Conservation (phyloP, 495 filamentous ascomycete species). For the Hyaloscypha variabilis region DNA sequence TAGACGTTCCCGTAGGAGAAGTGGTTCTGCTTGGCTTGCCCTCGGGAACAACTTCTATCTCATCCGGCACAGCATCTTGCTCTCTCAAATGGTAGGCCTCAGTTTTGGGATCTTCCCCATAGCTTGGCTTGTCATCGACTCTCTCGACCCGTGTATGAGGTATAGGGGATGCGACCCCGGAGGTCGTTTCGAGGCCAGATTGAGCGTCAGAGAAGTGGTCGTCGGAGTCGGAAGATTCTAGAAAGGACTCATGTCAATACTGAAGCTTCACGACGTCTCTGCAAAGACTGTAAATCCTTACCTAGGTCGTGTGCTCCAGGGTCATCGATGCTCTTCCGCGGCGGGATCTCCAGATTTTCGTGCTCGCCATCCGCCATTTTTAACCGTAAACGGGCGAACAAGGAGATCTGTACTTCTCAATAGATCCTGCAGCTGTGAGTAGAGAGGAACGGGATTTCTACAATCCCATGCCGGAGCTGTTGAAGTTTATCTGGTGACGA, state of each 20-base stretch:
- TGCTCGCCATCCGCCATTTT: slow-evolving; percentile 39
- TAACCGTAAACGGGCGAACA: neutral
- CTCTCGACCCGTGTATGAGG: slow-evolving; percentile 85
- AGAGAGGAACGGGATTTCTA: neutral
- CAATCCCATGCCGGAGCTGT: slow-evolving; percentile 11
- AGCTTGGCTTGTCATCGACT: slow-evolving; percentile 66
- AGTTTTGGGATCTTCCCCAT: slow-evolving; percentile 92
- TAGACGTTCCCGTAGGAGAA: slow-evolving; percentile 16
- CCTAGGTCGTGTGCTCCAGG: slow-evolving; percentile 82
- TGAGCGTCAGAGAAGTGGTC: slow-evolving; percentile 93
- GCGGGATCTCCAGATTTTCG: slow-evolving; percentile 64
- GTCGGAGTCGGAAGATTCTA: slow-evolving; percentile 71
- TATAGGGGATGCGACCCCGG: slow-evolving; percentile 57
- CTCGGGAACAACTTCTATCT: slow-evolving; percentile 44
- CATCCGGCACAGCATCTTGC: slow-evolving; percentile 83
- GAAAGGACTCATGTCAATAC: slow-evolving; percentile 13
- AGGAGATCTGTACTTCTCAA: neutral
- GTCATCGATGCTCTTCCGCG: slow-evolving; percentile 67
- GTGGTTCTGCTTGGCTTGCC: slow-evolving; percentile 1
- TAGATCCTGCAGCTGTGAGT: neutral
- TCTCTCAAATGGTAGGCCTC: slow-evolving; percentile 72
- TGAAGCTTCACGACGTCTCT: neutral
- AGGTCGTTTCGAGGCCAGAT: slow-evolving; percentile 54
- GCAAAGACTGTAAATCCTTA: slow-evolving; percentile 38
- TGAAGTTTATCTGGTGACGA: slow-evolving; percentile 27